A percentile compares a stretch with the other conserved stretches of the same genome.
These are phyloP conservation scores for Cymbopogon flexuosus DNA, from an alignment of 202 grass and related monocot genomes.

Conservation along the genomic window DNA sequence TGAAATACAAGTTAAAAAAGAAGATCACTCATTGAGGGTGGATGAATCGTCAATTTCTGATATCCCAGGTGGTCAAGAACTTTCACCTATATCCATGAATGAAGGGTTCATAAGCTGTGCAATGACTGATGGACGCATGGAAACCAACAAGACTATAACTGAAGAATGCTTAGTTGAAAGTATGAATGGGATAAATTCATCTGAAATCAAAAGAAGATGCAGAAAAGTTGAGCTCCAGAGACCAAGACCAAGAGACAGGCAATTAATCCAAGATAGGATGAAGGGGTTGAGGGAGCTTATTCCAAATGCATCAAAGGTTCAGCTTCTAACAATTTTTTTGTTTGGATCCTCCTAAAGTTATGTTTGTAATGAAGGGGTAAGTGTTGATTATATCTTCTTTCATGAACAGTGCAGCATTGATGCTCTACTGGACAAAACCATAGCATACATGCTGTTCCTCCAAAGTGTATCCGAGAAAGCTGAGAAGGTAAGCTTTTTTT, in stretches of 20 bases:
- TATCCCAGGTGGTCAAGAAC: constrained; percentile 20
- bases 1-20: constrained; percentile 18
- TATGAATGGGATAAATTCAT: constrained; percentile 19
- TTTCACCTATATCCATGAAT: constrained; percentile 29
- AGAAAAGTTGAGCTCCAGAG: constrained; percentile 39
- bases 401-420: constrained; percentile 78
- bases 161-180: constrained; percentile 32
- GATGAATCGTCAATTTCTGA: constrained; percentile 24
- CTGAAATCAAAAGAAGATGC: constrained; percentile 35
- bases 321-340: constrained; percentile 1
- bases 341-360: neutral
- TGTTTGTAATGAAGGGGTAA: neutral
- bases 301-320: constrained; percentile 62
- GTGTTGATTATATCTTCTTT: constrained; percentile 21
- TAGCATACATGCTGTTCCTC: constrained; percentile 67
- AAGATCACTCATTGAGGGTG: neutral
- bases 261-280: constrained; percentile 74
- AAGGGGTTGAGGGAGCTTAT: constrained; percentile 65
- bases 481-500: constrained; percentile 47
- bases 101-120: constrained; percentile 31
- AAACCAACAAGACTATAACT: constrained; percentile 15
- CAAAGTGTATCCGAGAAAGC: constrained; percentile 51
- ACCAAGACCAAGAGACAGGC: constrained; percentile 66
- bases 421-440: constrained; percentile 61
- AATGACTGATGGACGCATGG: neutral